Evolutionary conservation across 2,329 filamentous ascomycete species (phyloP), one percentile per base, ranked within the genome.

Genomic region (Fusarium annulatum): DNA sequence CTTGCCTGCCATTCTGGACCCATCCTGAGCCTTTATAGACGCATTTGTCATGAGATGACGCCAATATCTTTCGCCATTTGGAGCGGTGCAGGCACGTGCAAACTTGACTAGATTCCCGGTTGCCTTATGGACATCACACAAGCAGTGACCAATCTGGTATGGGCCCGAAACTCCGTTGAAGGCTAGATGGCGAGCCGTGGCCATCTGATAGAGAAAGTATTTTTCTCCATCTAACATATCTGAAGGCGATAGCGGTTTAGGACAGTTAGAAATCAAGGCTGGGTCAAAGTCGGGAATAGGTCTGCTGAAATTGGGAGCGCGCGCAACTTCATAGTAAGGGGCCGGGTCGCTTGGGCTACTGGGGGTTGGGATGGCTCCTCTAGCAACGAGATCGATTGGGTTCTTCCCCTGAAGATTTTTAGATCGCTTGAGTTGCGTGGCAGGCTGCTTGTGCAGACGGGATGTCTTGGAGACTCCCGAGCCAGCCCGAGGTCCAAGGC

Each of bases 81-180:
- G 61, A 18, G 48, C 53, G 21, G 39, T 23, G 18, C 38, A 33
- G 19, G 64, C 67, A 7, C 8, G 14, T 21, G 68, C 76, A 39
- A 77, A 23, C 43, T 74, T 78, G 19, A 69, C 16, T 11, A 77
- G 33, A 5, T 46, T 28, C 5, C 61, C 68, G 19, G 45, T 68
- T 41, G 26, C 45, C n/a, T 26, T 53, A n/a, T 72, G 46, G 21
- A 78, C 26, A 23, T 77, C 57, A 51, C 72, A 75, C n/a, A 78
- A 63, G 39, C 39, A 77, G 10, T 73, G 61, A 16, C 77, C 77
- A 52, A 78, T 33, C 38, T 73, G 64, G 36, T 75, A 78, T n/a
- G 74, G 77, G 7, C 77, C 77, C 2, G 41, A 21, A 12, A 68
- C 45, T 21, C 64, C 62, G 15, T 33, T 66, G 28, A 45, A 64